Evolutionary conservation across 345 rosid genomes (phyloP), one percentile per base, ranked within the genome.

Genomic region (Corymbia maculata): DNA sequence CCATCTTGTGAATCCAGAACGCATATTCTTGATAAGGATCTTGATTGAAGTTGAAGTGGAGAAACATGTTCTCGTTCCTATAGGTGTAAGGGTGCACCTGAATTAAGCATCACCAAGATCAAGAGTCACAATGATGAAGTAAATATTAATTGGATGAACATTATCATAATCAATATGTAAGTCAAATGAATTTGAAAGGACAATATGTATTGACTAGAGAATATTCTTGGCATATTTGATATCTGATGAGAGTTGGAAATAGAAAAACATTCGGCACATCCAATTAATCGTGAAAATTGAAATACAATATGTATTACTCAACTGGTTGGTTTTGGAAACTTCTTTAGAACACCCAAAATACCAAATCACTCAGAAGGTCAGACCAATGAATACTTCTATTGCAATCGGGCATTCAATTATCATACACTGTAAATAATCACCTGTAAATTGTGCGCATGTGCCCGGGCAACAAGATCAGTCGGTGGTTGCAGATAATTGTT

Each of bases 1-100:
- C 97, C 1, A 97, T 92, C 90, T 92, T 92, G 90, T 93, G 94
- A 86, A 97, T 88, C 99, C 99, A 97, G 90, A 92, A 97, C 66
- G 93, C 93, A 52, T 96, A 97, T 88, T 97, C 99, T 22, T 44
- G 79, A 52, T 95, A 94, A 0, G 98, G 93, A 47, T 97, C 99
- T 91, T 97, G 95, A 92, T 92, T 85, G 91, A 97, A 97, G 87
- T 93, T 55, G 44, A 90, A 92, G 92, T 94, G 98, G 68, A 98
- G 88, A 90, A 88, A 97, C 70, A 0, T 13, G 90, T 94, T 93
- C 91, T 97, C 99, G 17, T 95, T 93, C 13, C 99, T 94, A 88
- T 91, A 98, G 24, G 99, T 97, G 93, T 98, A 97, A 3, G 99
- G 96, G 87, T 98, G 99, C 88, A 96, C 99, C 99, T 97, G 92